Conservation (phyloP, 208 protist genomes). For the Trichomonas tenax region DNA sequence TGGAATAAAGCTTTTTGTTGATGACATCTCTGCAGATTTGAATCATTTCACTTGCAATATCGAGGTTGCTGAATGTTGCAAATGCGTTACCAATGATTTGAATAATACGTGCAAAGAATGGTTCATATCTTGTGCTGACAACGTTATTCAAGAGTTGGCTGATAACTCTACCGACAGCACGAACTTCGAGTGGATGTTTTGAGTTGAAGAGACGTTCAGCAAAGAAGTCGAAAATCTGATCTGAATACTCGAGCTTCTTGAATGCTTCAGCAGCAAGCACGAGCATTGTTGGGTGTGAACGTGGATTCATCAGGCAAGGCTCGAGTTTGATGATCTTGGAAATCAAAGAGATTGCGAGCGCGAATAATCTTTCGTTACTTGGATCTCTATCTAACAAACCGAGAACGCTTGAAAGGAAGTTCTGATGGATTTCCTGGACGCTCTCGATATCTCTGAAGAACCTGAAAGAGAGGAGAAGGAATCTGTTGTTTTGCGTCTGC, state of each 20-base stretch:
- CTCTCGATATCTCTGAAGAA: not conserved
- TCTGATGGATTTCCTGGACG: not conserved
- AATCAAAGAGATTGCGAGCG: not conserved
- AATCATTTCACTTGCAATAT: not conserved
- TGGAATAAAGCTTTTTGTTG: not conserved
- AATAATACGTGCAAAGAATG: not conserved
- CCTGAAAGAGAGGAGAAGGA: not conserved
- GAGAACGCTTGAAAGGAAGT: not conserved
- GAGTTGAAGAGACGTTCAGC: not conserved
- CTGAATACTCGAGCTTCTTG: not conserved
- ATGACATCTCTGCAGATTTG: not conserved
- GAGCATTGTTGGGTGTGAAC: not conserved
- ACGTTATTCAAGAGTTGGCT: not conserved
- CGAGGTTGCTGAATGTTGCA: not conserved
- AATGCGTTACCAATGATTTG: not conserved
- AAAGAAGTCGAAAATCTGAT: not conserved
- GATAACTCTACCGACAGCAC: not conserved
- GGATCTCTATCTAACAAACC: not conserved
- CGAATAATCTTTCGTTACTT: not conserved
- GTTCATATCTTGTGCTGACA: not conserved
- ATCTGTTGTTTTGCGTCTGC: not conserved
- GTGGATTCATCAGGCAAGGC: not conserved
- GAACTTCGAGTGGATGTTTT: not conserved
- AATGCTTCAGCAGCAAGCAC: not conserved
- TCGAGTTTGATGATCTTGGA: not conserved